phyloP scores from a whole-genome alignment of 1,139 yeast genomes.

The Suzukiozyma palmioleophila region DNA sequence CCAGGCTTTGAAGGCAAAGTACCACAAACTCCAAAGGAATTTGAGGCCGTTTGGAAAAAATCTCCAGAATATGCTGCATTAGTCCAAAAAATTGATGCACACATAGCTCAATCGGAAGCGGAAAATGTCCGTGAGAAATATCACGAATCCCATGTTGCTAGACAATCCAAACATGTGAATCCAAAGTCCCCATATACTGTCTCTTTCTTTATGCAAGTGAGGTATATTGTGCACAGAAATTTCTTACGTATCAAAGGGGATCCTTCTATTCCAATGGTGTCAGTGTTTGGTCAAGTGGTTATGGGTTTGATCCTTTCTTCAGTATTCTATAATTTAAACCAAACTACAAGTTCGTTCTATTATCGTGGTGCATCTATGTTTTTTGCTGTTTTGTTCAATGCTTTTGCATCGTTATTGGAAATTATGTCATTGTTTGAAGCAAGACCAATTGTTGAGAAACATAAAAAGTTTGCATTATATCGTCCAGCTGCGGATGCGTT shows the following conservation, averaged over 20 bases:
- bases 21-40: slow-evolving; percentile 23
- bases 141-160: slow-evolving; percentile 23
- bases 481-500: slow-evolving; percentile 67
- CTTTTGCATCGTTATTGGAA: slow-evolving; percentile 55
- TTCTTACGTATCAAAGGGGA: slow-evolving; percentile 25
- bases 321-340: slow-evolving; percentile 47
- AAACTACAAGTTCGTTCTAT: slow-evolving; percentile 48
- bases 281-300: slow-evolving; percentile 22
- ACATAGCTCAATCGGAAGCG: slow-evolving; percentile 8
- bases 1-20: slow-evolving; percentile 42
- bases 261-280: slow-evolving; percentile 24
- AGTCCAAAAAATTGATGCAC: slow-evolving; percentile 15
- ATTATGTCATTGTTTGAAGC: slow-evolving; percentile 52
- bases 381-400: slow-evolving; percentile 53
- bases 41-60: slow-evolving; percentile 21
- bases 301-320: slow-evolving; percentile 41
- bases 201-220: slow-evolving; percentile 30
- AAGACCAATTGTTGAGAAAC: slow-evolving; percentile 59
- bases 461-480: slow-evolving; percentile 58
- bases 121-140: slow-evolving; percentile 10
- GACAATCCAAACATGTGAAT: slow-evolving; percentile 22
- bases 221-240: slow-evolving; percentile 24
- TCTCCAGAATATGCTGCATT: slow-evolving; percentile 17
- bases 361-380: slow-evolving; percentile 56
- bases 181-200: slow-evolving; percentile 30